These are phyloP conservation scores for Rhizopogon sp. DNA, from an alignment of 768 basidiomycete genomes.

Conservation along the genomic window DNA sequence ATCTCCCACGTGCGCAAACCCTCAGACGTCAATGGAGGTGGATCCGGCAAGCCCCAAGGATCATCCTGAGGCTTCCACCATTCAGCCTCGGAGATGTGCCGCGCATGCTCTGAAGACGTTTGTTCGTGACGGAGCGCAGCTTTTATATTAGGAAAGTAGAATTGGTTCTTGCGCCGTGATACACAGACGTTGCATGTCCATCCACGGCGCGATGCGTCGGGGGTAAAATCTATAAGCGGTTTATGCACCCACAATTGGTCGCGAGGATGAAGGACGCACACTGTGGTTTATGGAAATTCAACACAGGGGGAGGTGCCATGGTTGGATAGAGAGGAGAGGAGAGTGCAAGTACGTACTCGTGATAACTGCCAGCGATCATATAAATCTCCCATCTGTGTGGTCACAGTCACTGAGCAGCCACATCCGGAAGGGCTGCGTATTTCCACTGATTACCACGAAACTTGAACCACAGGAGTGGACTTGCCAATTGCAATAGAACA, in stretches of 20 bases:
- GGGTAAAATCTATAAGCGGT: slow-evolving; percentile 18
- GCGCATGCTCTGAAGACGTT: slow-evolving; percentile 14
- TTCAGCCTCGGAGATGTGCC: slow-evolving; percentile 7
- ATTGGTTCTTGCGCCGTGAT: slow-evolving; percentile 11
- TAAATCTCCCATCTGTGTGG: background rate
- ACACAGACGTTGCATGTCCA: slow-evolving; percentile 32
- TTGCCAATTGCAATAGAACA: too few relatives aligned
- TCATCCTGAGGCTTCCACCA: slow-evolving; percentile 11
- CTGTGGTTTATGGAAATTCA: background rate
- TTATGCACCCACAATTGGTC: background rate
- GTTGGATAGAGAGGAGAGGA: background rate
- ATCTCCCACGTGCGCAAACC: slow-evolving; percentile 23
- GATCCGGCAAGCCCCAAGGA: slow-evolving; percentile 24
- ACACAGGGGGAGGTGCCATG: background rate
- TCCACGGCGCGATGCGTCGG: slow-evolving; percentile 20
- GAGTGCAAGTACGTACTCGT: background rate
- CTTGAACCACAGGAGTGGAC: background rate
- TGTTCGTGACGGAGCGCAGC: slow-evolving; percentile 29
- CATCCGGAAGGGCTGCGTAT: background rate
- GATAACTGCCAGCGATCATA: background rate
- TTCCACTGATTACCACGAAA: background rate
- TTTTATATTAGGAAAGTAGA: slow-evolving; percentile 19
- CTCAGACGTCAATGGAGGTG: slow-evolving; percentile 24
- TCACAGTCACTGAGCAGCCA: background rate
- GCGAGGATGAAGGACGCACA: background rate